Conservation (phyloP, 2,329 filamentous ascomycete species). For the Fusarium abutilonis region DNA sequence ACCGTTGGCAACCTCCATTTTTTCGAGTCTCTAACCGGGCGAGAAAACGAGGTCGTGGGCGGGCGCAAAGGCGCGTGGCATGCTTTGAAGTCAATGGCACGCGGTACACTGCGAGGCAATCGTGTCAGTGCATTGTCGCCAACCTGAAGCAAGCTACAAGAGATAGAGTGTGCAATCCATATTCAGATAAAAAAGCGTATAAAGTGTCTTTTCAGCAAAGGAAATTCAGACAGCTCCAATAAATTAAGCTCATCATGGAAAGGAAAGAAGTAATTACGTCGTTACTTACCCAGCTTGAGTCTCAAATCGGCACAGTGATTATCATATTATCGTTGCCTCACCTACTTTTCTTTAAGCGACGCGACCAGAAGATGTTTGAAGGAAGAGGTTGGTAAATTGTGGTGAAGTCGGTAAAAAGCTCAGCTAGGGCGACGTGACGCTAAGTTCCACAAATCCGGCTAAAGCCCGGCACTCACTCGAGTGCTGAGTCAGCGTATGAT, state of each 20-base stretch:
- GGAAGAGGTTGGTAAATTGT: conserved; percentile 23
- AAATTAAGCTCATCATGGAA: conserved; percentile 61
- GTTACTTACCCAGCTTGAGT: conserved; percentile 40
- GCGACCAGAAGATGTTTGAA: conserved; percentile 11
- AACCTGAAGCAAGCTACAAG: not conserved
- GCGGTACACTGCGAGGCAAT: conserved; percentile 17
- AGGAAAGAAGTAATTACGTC: conserved; percentile 1
- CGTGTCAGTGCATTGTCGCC: conserved; percentile 18
- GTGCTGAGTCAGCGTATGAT: conserved; percentile 16
- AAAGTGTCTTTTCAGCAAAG: conserved; percentile 68
- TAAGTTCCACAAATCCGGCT: conserved; percentile 21
- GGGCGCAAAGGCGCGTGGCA: conserved; percentile 34
- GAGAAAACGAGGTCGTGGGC: conserved; percentile 29
- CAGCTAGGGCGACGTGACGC: conserved; percentile 23
- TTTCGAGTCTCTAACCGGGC: conserved; percentile 32
- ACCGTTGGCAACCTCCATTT: conserved; percentile 58
- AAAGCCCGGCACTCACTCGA: conserved; percentile 14
- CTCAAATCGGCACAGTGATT: not conserved
- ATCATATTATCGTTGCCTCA: conserved; percentile 22
- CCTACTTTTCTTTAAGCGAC: conserved; percentile 8
- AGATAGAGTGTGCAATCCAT: conserved; percentile 15
- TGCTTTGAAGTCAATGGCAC: conserved; percentile 27
- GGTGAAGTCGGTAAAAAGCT: conserved; percentile 28
- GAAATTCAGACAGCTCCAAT: conserved; percentile 83
- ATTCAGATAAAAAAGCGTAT: conserved; percentile 65